Evolutionary conservation across 1,284 basidiomycete species (phyloP).

Genomic region (Naganishia albida): DNA sequence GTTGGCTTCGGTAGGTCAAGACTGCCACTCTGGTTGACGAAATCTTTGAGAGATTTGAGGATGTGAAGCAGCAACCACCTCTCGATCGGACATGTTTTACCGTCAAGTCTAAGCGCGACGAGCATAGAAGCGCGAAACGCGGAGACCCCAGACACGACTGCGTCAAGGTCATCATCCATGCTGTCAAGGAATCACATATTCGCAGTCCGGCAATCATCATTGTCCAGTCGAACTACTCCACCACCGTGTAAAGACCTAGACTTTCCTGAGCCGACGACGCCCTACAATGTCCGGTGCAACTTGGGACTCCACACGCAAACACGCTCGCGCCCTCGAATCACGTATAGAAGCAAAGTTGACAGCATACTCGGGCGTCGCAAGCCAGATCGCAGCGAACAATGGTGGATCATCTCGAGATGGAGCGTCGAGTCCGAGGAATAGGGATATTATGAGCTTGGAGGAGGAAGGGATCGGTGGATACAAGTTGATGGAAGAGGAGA

Average conservation of each 20-base stretch:
- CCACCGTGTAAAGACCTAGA: too few relatives aligned
- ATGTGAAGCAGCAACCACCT: neutral
- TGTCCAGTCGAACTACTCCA: too few relatives aligned
- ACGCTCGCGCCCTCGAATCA: constrained; percentile 86
- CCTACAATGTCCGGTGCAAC: constrained; percentile 39
- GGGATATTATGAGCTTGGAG: constrained; percentile 43
- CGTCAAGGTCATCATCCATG: neutral
- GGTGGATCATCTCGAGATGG: constrained; percentile 32
- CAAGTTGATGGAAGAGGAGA: constrained; percentile 72
- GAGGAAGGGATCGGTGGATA: constrained; percentile 70
- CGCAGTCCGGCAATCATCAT: too few relatives aligned
- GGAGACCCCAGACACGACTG: constrained; percentile 18
- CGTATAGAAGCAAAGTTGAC: constrained; percentile 88
- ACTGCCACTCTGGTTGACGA: too few relatives aligned
- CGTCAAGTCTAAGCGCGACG: neutral
- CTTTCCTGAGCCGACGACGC: neutral
- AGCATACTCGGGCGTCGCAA: constrained; percentile 80
- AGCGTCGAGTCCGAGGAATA: constrained; percentile 35
- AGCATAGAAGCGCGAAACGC: constrained; percentile 16
- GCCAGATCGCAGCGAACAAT: constrained; percentile 61
- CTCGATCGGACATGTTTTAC: constrained; percentile 23
- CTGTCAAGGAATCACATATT: too few relatives aligned
- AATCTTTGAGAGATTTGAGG: too few relatives aligned
- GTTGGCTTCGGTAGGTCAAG: too few relatives aligned
- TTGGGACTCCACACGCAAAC: constrained; percentile 65